Evolutionary conservation across 805 yeast genomes (phyloP).

Genomic region (Metschnikowia proteae): DNA sequence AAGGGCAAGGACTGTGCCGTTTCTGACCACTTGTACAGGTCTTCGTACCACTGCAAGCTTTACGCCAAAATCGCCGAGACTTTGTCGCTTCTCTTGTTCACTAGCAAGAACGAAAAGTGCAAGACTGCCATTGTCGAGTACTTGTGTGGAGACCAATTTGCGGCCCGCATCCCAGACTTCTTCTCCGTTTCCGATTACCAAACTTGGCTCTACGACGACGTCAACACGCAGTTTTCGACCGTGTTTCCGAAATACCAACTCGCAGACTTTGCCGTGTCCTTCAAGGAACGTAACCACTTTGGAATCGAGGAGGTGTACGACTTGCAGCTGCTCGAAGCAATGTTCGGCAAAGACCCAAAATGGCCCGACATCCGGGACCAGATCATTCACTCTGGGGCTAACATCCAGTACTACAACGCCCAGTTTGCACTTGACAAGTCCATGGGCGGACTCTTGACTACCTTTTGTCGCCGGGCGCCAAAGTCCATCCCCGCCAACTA

Average conservation of each 20-base stretch:
- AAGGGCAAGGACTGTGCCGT: too few relatives aligned
- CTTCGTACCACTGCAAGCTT: slow-evolving; percentile 54
- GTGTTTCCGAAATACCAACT: slow-evolving; percentile 48
- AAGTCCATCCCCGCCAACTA: slow-evolving; percentile 15
- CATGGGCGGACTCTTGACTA: slow-evolving; percentile 72
- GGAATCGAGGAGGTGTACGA: slow-evolving; percentile 57
- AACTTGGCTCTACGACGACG: slow-evolving; percentile 41
- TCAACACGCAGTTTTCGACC: slow-evolving; percentile 43
- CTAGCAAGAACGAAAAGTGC: slow-evolving; percentile 43
- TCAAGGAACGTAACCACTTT: slow-evolving; percentile 44
- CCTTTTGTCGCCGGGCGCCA: slow-evolving; percentile 45
- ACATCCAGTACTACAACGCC: slow-evolving; percentile 58
- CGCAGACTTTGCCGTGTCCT: slow-evolving; percentile 47
- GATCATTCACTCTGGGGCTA: slow-evolving; percentile 56
- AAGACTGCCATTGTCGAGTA: slow-evolving; percentile 41
- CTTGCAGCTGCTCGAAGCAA: slow-evolving; percentile 56
- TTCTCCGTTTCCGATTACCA: slow-evolving; percentile 48
- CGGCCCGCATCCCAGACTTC: slow-evolving; percentile 23
- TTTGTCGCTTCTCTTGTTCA: slow-evolving; percentile 66
- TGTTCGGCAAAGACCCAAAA: slow-evolving; percentile 39
- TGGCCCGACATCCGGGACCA: slow-evolving; percentile 39
- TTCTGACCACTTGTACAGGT: slow-evolving; percentile 25
- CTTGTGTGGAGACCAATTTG: slow-evolving; percentile 37
- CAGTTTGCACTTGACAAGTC: slow-evolving; percentile 70
- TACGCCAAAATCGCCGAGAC: slow-evolving; percentile 71